phyloP scores from a whole-genome alignment of 495 filamentous ascomycete species.

The Emericellopsis terricola region DNA sequence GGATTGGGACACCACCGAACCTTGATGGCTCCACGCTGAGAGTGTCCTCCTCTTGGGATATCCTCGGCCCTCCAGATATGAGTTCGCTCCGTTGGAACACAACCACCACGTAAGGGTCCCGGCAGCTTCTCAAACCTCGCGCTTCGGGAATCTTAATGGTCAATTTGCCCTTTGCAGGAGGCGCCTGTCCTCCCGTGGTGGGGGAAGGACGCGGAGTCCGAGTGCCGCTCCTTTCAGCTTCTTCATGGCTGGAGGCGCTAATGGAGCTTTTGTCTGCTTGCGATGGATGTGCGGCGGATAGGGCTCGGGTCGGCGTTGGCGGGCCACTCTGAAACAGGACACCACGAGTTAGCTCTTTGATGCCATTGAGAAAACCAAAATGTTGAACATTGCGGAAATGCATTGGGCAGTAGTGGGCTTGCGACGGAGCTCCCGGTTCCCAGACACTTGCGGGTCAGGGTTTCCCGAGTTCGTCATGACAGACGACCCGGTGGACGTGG shows the following conservation, averaged over 20 bases:
- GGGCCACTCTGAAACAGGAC: conserved; percentile 71
- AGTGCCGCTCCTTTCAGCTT: conserved; percentile 20
- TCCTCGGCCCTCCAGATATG: conserved; percentile 69
- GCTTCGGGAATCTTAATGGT: conserved; percentile 76
- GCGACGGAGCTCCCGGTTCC: no score
- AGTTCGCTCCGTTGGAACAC: conserved; percentile 94
- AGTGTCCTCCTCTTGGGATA: conserved; percentile 30
- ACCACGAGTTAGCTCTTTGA: conserved; percentile 79
- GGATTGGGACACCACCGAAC: conserved; percentile 41
- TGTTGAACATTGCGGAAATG: no score
- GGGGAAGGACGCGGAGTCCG: conserved; percentile 16
- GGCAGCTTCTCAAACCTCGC: conserved; percentile 59
- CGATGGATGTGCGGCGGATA: conserved; percentile 36
- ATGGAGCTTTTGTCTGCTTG: conserved; percentile 17
- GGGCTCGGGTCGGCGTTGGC: conserved; percentile 68
- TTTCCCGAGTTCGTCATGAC: no score
- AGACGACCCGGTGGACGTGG: no score
- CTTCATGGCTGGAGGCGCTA: conserved; percentile 13
- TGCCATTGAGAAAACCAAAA: conserved; percentile 43
- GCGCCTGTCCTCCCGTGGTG: conserved; percentile 38
- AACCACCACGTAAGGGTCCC: conserved; percentile 86
- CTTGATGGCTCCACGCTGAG: conserved; percentile 17
- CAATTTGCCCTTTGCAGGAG: conserved; percentile 73
- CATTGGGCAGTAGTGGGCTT: no score
- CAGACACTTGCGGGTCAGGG: no score